Evolutionary conservation across 805 yeast genomes (phyloP).

Genomic region (Lipomyces orientalis): DNA sequence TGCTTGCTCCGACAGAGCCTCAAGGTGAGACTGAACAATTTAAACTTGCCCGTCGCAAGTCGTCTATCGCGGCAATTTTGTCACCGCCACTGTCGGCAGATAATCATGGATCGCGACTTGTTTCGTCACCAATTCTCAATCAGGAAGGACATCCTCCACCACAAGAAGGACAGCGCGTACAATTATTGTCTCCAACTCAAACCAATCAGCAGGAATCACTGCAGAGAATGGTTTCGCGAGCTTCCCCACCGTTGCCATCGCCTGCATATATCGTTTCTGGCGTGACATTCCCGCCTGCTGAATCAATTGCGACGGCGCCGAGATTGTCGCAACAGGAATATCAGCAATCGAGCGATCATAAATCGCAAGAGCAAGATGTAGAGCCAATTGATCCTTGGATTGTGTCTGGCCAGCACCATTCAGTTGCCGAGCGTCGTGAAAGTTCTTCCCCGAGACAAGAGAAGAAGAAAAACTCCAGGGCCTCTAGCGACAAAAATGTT

Average conservation of each 20-base stretch:
- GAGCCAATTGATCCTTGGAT: background rate
- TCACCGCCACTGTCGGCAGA: constrained; percentile 5
- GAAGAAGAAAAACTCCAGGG: background rate
- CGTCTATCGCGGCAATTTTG: constrained; percentile 17
- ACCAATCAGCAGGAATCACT: background rate
- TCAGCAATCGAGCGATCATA: background rate
- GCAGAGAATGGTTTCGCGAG: background rate
- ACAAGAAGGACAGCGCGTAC: background rate
- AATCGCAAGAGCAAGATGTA: background rate
- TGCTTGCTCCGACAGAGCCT: background rate
- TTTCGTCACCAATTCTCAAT: background rate
- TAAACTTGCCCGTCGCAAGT: constrained; percentile 5
- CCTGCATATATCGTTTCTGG: constrained; percentile 11
- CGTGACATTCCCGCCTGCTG: constrained; percentile 6
- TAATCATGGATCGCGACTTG: background rate
- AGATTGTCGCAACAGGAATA: background rate
- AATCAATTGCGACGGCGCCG: background rate
- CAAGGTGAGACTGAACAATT: background rate
- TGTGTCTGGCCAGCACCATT: background rate
- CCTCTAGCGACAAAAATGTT: background rate
- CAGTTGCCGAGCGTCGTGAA: background rate
- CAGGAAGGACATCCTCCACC: background rate
- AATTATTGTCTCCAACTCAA: background rate
- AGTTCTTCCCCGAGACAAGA: background rate
- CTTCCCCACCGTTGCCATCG: background rate